These are phyloP conservation scores for Zasmidium cellare DNA, from an alignment of 2,329 filamentous ascomycete genomes.

Conservation along the genomic window DNA sequence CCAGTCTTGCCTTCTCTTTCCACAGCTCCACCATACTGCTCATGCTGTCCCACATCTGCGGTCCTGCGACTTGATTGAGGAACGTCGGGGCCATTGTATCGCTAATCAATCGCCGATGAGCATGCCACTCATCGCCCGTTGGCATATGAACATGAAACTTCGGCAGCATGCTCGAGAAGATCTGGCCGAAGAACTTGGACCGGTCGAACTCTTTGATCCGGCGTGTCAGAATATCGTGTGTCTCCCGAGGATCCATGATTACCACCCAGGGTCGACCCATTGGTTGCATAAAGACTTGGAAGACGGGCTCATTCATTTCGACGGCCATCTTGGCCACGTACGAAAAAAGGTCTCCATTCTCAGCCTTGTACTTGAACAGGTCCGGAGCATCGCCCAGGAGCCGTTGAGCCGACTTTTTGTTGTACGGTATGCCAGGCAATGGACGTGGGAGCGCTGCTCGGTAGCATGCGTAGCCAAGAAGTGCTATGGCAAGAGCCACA, in stretches of 20 bases:
- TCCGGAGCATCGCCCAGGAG: conserved; percentile 48
- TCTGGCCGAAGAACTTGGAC: conserved; percentile 34
- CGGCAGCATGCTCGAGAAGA: conserved; percentile 27
- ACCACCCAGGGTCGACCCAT: conserved; percentile 46
- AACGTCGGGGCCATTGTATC: conserved; percentile 32
- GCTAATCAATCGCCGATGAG: conserved; percentile 28
- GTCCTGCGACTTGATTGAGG: conserved; percentile 30
- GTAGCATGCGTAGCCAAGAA: neutral
- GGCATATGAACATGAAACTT: conserved; percentile 26
- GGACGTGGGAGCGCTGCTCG: conserved; percentile 40
- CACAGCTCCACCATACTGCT: conserved; percentile 33
- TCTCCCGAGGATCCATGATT: conserved; percentile 45
- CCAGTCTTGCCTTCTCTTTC: conserved; percentile 32
- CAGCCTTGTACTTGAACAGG: conserved; percentile 38
- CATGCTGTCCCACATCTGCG: conserved; percentile 28
- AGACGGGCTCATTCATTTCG: conserved; percentile 40
- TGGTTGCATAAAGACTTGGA: conserved; percentile 51
- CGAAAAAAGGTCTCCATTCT: conserved; percentile 27
- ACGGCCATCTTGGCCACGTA: conserved; percentile 16
- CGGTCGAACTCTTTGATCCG: conserved; percentile 49
- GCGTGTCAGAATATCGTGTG: conserved; percentile 47
- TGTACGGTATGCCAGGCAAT: conserved; percentile 50
- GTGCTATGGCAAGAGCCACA: neutral
- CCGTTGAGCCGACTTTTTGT: conserved; percentile 35
- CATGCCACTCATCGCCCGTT: conserved; percentile 28